Evolutionary conservation across 192 early-diverging fungal genomes (phyloP).

Genomic region (Borealophlyctis nickersoniae): DNA sequence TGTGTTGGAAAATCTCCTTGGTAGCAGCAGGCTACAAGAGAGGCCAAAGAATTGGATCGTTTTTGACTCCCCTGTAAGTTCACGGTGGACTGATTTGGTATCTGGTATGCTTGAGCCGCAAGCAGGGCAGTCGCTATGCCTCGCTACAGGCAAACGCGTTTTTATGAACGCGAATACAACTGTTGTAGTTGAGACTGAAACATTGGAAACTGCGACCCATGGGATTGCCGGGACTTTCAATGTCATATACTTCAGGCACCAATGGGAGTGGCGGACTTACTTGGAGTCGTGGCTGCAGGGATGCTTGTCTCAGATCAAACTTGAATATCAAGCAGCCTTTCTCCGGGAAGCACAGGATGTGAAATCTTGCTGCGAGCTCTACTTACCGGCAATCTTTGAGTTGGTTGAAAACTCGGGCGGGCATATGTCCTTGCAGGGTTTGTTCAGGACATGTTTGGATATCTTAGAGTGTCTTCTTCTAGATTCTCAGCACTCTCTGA

Average conservation of each 20-base stretch:
- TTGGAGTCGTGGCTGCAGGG: no score
- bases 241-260: background rate
- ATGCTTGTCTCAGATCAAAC: no score
- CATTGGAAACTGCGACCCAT: background rate
- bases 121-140: no score
- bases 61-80: background rate
- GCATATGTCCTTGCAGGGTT: no score
- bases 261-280: constrained; percentile 1
- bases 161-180: background rate
- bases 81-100: constrained; percentile 3
- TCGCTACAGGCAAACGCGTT: background rate
- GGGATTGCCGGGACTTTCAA: background rate
- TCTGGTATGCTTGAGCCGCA: background rate
- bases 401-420: no score
- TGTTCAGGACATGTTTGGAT: no score
- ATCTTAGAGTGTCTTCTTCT: no score
- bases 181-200: constrained; percentile 1
- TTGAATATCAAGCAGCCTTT: no score
- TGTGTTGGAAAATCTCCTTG: constrained; percentile 1
- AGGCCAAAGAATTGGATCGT: background rate
- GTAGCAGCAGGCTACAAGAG: background rate
- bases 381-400: no score
- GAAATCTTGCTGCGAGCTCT: no score
- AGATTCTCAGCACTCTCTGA: no score
- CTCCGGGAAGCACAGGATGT: no score